Evolutionary conservation across 495 filamentous ascomycete genomes (phyloP), one percentile per base, ranked within the genome.

Genomic region (Parathielavia hyrcaniae): DNA sequence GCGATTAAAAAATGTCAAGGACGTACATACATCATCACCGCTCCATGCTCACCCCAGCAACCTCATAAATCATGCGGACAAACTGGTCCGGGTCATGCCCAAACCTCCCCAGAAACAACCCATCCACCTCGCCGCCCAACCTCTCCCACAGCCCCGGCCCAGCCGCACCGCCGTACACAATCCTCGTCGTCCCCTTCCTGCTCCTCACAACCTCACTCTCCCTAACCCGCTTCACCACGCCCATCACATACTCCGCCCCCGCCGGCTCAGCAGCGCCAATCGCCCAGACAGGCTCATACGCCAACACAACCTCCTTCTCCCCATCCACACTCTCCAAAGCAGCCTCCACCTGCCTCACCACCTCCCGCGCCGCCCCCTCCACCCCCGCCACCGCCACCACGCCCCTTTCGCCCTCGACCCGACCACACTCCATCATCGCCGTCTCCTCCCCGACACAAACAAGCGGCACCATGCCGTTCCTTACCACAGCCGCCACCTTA

Each of bases 231-330:
- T 77, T 74, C 47, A 86, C 82, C n/a, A 91, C 88, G 36, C 74
- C 78, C 5, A 80, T 75, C 5, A 95, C 88, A 70, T 93, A 84
- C 56, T 86, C 83, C 30, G 81, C 78, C 10, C 75, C 73, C 4
- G 90, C 90, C n/a, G 89, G 89, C 61, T 83, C 76, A 0, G 74
- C 72, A 30, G 87, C 80, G 4, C 89, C 89, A 71, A 95, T 95
- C 0, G 89, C 89, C 89, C 89, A 95, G 1, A 92, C 87, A 12
- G 89, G 89, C 74, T 95, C 90, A 67, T 95, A 95, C 4, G 89
- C 90, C 40, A 93, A 77, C 14, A 91, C 83, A 19, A 92, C 79
- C n/a, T 90, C 82, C 1, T 79, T 79, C 11, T 82, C 75, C 3
- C 65, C 70, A 0, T 80, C 77, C 22, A 91, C 71, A 0, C 75